Evolutionary conservation across 192 early-diverging fungal species (phyloP).

Genomic region (Coemansia sp.): DNA sequence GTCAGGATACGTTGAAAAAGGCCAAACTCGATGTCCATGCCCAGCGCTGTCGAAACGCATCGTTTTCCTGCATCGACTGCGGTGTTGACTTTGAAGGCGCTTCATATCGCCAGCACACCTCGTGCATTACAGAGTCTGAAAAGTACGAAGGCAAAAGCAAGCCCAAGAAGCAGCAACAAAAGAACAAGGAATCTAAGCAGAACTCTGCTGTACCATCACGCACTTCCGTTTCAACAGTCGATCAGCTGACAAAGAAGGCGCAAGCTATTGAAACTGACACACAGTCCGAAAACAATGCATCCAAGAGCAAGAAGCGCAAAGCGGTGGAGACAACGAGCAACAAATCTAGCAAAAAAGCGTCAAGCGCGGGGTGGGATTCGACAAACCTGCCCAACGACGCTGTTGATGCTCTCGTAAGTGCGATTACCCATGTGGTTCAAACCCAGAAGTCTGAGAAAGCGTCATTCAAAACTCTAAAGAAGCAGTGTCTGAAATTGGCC

Average conservation of each 20-base stretch:
- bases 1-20: slow-evolving; percentile 91
- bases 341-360: slow-evolving; percentile 14
- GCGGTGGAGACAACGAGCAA: neutral
- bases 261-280: slow-evolving; percentile 9
- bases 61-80: slow-evolving; percentile 93
- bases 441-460: neutral
- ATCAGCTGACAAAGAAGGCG: slow-evolving; percentile 38
- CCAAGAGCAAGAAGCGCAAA: slow-evolving; percentile 22
- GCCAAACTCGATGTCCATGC: slow-evolving; percentile 84
- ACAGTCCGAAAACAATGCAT: neutral
- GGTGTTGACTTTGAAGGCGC: slow-evolving; percentile 75
- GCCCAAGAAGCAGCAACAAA: slow-evolving; percentile 12
- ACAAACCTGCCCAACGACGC: slow-evolving; percentile 11
- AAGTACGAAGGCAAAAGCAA: slow-evolving; percentile 74
- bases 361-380: slow-evolving; percentile 19
- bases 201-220: neutral
- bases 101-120: slow-evolving; percentile 78
- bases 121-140: slow-evolving; percentile 91
- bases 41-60: slow-evolving; percentile 77
- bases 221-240: slow-evolving; percentile 33
- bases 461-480: slow-evolving; percentile 29
- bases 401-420: slow-evolving; percentile 23
- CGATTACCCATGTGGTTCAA: slow-evolving; percentile 18
- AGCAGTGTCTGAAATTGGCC: slow-evolving; percentile 34
- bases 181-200: neutral